Percentiles rank a stretch among this genome's conserved stretches.
These are phyloP conservation scores for Neurospora sublineolata DNA, from an alignment of 495 filamentous ascomycete species.

Conservation along the genomic window DNA sequence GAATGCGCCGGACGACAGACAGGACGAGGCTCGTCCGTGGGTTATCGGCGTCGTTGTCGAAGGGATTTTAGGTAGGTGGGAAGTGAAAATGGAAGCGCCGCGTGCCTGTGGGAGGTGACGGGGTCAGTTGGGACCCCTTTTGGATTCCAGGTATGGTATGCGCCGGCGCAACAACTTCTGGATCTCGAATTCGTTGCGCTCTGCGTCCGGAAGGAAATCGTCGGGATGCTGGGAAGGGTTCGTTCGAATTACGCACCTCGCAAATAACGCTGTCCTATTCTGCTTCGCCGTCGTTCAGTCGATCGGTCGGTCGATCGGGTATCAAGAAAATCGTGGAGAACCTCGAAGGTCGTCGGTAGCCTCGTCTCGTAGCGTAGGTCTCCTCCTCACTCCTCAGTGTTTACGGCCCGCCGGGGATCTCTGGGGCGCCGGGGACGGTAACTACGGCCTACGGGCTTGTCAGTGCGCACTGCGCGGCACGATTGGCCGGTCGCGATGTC, in stretches of 20 bases:
- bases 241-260: not conserved
- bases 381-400: not conserved
- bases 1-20: not conserved
- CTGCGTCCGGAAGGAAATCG: not conserved
- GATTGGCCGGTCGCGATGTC: not conserved
- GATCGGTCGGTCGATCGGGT: not conserved
- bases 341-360: not conserved
- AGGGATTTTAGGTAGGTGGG: not conserved
- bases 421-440: not conserved
- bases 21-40: not conserved
- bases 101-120: not conserved
- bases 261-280: not conserved
- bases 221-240: not conserved
- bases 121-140: too few species aligned
- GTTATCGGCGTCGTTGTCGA: not conserved
- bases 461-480: not conserved
- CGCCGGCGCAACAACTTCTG: not conserved
- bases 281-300: not conserved
- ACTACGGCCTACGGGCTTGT: not conserved
- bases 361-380: not conserved
- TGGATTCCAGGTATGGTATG: not conserved
- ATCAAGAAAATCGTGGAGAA: not conserved
- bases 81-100: not conserved
- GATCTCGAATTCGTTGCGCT: not conserved
- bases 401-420: not conserved